A percentile compares a stretch with the other conserved stretches of the same genome.
Conservation (phyloP, 805 yeast genomes). For the Metschnikowia cubensis region DNA sequence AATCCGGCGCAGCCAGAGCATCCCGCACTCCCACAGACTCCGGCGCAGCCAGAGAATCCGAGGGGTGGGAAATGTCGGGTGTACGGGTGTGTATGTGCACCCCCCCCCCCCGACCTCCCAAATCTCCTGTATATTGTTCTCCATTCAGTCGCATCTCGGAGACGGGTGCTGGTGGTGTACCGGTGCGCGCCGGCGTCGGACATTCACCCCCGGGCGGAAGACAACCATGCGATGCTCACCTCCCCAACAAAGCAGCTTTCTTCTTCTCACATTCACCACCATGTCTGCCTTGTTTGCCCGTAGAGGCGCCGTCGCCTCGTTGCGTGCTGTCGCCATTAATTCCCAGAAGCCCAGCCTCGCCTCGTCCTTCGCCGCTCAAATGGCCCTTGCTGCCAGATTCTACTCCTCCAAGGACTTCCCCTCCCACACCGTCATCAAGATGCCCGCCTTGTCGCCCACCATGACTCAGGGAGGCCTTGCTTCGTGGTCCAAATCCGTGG, state of each 20-base stretch:
- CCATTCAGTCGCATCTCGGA: too few species aligned
- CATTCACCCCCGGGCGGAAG: slow-evolving; percentile 27
- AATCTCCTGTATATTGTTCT: background rate
- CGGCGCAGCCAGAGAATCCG: background rate
- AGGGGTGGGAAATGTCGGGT: background rate
- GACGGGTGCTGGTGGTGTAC: background rate
- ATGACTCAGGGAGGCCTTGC: slow-evolving; percentile 96
- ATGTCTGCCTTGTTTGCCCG: slow-evolving; percentile 39
- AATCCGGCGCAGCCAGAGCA: background rate
- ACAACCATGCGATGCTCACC: slow-evolving; percentile 26
- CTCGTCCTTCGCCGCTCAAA: slow-evolving; percentile 23
- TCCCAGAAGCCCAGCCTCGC: slow-evolving; percentile 17
- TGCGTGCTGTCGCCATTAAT: slow-evolving; percentile 23
- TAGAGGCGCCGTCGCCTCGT: slow-evolving; percentile 25
- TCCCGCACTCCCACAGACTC: too few species aligned
- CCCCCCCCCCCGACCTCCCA: too few species aligned
- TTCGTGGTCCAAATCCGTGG: slow-evolving; percentile 83
- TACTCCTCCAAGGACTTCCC: slow-evolving; percentile 57
- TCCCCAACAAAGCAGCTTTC: slow-evolving; percentile 8
- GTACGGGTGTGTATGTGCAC: too few species aligned
- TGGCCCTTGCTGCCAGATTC: slow-evolving; percentile 29
- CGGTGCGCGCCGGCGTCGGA: slow-evolving; percentile 16
- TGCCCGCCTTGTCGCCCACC: slow-evolving; percentile 99
- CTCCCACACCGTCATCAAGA: slow-evolving; percentile 79
- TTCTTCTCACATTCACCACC: slow-evolving; percentile 30